Evolutionary conservation across 805 yeast species (phyloP).

Genomic region (Kodamaea jinghongensis): DNA sequence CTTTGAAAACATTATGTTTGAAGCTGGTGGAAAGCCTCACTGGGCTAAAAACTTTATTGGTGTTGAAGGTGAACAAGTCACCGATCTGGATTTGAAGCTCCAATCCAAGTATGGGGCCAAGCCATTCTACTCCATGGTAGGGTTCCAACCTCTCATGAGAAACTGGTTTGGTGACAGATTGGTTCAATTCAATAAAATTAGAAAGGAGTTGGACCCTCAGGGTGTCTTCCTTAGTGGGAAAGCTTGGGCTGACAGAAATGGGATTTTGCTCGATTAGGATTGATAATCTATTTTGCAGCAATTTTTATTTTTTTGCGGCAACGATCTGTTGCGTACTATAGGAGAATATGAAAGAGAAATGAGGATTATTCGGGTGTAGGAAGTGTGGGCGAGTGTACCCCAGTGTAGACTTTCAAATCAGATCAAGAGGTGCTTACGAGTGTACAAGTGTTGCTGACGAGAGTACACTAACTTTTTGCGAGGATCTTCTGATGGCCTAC

Average conservation of each 20-base stretch:
- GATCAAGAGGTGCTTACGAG: too few species aligned
- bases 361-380: too few species aligned
- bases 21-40: constrained; percentile 91
- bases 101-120: constrained; percentile 41
- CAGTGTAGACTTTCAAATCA: too few species aligned
- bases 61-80: constrained; percentile 33
- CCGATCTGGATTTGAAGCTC: constrained; percentile 36
- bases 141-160: constrained; percentile 64
- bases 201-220: constrained; percentile 73
- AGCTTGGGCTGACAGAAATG: constrained; percentile 82
- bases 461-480: too few species aligned
- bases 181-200: constrained; percentile 54
- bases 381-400: too few species aligned
- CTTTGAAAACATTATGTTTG: constrained; percentile 76
- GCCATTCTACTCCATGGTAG: constrained; percentile 71
- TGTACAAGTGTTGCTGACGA: too few species aligned
- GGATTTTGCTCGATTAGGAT: constrained; percentile 45
- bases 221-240: constrained; percentile 76
- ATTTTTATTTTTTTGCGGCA: too few species aligned
- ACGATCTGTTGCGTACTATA: too few species aligned
- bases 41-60: constrained; percentile 98
- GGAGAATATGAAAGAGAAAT: too few species aligned
- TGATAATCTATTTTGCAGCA: too few species aligned
- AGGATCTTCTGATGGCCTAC: too few species aligned
- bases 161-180: constrained; percentile 82